These are phyloP conservation scores for Kickxella alabastrina DNA, from an alignment of 192 early-diverging fungal genomes.

Conservation along the genomic window DNA sequence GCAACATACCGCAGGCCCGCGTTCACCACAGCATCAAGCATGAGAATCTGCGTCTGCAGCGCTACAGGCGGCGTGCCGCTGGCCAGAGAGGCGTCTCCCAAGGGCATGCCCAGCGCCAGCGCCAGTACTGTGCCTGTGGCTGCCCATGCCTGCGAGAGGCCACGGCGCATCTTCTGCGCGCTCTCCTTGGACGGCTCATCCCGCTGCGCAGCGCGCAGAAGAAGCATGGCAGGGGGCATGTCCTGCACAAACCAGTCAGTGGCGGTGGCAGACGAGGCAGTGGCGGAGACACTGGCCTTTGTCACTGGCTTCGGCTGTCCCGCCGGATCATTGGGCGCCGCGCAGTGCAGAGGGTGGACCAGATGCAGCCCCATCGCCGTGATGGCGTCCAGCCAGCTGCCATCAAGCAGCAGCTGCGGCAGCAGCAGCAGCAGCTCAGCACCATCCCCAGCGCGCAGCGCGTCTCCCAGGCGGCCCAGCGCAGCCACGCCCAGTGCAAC, in stretches of 20 bases:
- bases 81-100: not conserved
- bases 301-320: too few species aligned
- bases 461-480: constrained; percentile 10
- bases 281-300: too few species aligned
- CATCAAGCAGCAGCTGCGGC: constrained; percentile 10
- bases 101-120: constrained; percentile 11
- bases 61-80: constrained; percentile 1
- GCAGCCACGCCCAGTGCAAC: constrained; percentile 24
- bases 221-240: constrained; percentile 24
- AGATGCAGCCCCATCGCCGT: constrained; percentile 43
- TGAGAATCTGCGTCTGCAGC: constrained; percentile 7
- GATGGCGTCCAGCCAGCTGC: constrained; percentile 28
- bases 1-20: constrained; percentile 17
- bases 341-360: constrained; percentile 3
- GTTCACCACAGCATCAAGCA: constrained; percentile 22
- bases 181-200: not conserved
- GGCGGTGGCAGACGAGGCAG: not conserved
- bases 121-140: constrained; percentile 23
- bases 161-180: not conserved
- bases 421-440: not conserved
- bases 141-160: constrained; percentile 23
- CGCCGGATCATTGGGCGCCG: too few species aligned
- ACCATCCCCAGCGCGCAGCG: not conserved
- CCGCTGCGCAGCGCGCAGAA: constrained; percentile 3
- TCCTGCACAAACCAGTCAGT: constrained; percentile 25